These are phyloP conservation scores for Tetrapyrgos nigripes DNA, from an alignment of 1,284 basidiomycete genomes.

Conservation along the genomic window DNA sequence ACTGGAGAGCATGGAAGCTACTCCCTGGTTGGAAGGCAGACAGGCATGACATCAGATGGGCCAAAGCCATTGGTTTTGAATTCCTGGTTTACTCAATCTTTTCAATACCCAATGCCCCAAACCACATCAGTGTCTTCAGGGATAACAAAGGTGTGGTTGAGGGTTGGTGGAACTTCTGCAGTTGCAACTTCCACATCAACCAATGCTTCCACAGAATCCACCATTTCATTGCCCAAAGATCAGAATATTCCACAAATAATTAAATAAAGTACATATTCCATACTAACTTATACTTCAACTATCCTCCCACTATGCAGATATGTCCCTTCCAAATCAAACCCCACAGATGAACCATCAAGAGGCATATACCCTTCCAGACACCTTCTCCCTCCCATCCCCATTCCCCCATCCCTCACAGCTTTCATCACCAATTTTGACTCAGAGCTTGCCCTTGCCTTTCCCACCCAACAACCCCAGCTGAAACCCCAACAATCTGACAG, in stretches of 20 bases:
- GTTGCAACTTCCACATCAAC: slow-evolving; percentile 33
- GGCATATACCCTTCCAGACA: neutral
- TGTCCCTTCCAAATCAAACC: neutral
- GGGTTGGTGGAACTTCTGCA: slow-evolving; percentile 41
- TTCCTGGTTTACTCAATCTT: slow-evolving; percentile 35
- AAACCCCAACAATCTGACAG: no score
- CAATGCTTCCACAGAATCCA: slow-evolving; percentile 28
- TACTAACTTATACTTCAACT: neutral
- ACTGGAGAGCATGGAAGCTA: slow-evolving; percentile 43
- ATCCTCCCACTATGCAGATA: slow-evolving; percentile 15
- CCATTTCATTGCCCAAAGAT: neutral
- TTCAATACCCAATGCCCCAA: neutral
- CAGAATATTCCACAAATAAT: no score
- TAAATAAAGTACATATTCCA: no score
- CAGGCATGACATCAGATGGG: slow-evolving; percentile 38
- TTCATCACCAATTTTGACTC: neutral
- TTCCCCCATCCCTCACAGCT: neutral
- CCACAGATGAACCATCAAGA: neutral
- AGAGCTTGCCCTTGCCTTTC: no score
- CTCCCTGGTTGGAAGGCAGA: slow-evolving; percentile 36
- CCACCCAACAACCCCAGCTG: no score
- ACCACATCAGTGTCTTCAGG: slow-evolving; percentile 33
- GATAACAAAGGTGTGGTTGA: slow-evolving; percentile 46
- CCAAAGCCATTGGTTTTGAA: slow-evolving; percentile 42
- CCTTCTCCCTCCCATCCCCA: neutral